These are phyloP conservation scores for Sporisorium iseilematis-ciliati DNA, from an alignment of 1,284 basidiomycete genomes.

Conservation along the genomic window DNA sequence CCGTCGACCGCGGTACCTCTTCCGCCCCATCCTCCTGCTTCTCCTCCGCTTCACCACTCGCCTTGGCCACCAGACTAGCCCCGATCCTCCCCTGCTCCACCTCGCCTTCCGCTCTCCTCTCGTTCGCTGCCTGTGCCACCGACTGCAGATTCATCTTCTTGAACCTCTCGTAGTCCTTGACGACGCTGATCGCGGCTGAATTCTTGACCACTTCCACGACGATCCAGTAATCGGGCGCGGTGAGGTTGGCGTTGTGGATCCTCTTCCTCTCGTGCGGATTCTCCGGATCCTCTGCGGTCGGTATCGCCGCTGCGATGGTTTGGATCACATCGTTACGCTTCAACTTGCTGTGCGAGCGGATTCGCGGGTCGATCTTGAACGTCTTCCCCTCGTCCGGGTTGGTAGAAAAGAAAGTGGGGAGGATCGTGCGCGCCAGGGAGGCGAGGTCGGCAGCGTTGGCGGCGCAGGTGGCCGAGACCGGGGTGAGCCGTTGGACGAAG, in stretches of 20 bases:
- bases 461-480: slow-evolving; percentile 39
- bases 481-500: slow-evolving; percentile 52
- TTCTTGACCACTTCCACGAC: slow-evolving; percentile 62
- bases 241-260: slow-evolving; percentile 55
- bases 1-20: no score
- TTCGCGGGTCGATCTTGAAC: slow-evolving; percentile 63
- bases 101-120: slow-evolving; percentile 15
- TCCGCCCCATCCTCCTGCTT: no score
- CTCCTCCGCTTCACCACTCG: neutral
- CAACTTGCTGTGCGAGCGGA: slow-evolving; percentile 55
- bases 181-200: slow-evolving; percentile 55
- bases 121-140: slow-evolving; percentile 40
- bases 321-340: slow-evolving; percentile 57
- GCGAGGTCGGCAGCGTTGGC: slow-evolving; percentile 37
- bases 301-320: slow-evolving; percentile 49
- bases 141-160: slow-evolving; percentile 58
- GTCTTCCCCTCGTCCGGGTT: slow-evolving; percentile 16
- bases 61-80: slow-evolving; percentile 20
- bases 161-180: slow-evolving; percentile 48
- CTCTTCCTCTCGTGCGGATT: slow-evolving; percentile 11
- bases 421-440: slow-evolving; percentile 27
- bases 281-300: slow-evolving; percentile 14
- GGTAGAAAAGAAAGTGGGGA: slow-evolving; percentile 36
- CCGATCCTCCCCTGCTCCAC: slow-evolving; percentile 15
- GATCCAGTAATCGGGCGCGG: slow-evolving; percentile 53